Evolutionary conservation across 176 grass and related monocot genomes (phyloP).

Genomic region (Zea mays): Zm-B73-REFERENCE-NAM-5.0 NC_050104.1:139735501-139736000

Average conservation of each 20-base stretch:
- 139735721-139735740: no score
- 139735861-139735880: conserved; percentile 41
- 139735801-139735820: conserved; percentile 41
- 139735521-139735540: conserved; percentile 93
- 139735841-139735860: conserved; percentile 40
- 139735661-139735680: conserved; percentile 46
- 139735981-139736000: no score
- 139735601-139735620: conserved; percentile 77
- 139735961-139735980: no score
- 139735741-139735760: not conserved
- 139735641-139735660: conserved; percentile 58
- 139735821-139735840: conserved; percentile 57
- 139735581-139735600: conserved; percentile 94
- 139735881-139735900: not conserved
- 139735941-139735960: not conserved
- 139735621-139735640: conserved; percentile 61
- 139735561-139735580: conserved; percentile 83
- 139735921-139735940: conserved; percentile 16
- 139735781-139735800: conserved; percentile 33
- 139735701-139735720: not conserved
- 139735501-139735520: conserved; percentile 40
- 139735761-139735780: not conserved
- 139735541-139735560: conserved; percentile 81
- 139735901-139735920: conserved; percentile 26
- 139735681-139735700: not conserved